Evolutionary conservation across 441 rosid species (phyloP).

Genomic region (Theobroma grandiflorum): DNA sequence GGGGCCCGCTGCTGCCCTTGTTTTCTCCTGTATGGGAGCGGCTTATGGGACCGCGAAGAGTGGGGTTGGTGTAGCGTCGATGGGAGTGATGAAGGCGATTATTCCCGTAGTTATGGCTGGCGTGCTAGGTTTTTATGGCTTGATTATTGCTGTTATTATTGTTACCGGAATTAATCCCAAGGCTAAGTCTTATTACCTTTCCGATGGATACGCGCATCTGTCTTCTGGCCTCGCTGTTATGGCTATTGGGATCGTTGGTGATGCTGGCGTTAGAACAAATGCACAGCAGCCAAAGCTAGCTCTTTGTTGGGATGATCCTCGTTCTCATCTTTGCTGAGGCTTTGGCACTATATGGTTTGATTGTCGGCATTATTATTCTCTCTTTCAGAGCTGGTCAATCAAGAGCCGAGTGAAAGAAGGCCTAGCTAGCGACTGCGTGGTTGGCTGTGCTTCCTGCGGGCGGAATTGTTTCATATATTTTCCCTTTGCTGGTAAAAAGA

Average conservation of each 20-base stretch:
- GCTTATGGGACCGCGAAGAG: constrained; percentile 72
- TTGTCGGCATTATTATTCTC: constrained; percentile 69
- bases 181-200: constrained; percentile 66
- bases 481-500: background rate
- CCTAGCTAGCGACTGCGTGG: constrained; percentile 13
- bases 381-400: constrained; percentile 83
- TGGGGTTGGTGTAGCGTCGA: constrained; percentile 74
- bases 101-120: constrained; percentile 82
- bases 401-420: constrained; percentile 54
- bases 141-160: constrained; percentile 71
- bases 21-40: constrained; percentile 88
- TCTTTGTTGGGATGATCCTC: constrained; percentile 80
- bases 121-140: constrained; percentile 69
- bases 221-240: constrained; percentile 73
- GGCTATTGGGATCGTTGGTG: constrained; percentile 71
- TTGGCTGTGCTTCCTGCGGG: constrained; percentile 12
- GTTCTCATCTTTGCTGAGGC: constrained; percentile 79
- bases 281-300: constrained; percentile 72
- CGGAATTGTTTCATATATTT: background rate
- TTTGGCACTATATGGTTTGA: constrained; percentile 70
- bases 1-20: constrained; percentile 84
- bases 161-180: constrained; percentile 75
- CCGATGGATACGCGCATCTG: constrained; percentile 79
- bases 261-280: constrained; percentile 77
- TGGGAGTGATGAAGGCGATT: constrained; percentile 76